A percentile compares a stretch with the other conserved stretches of the same genome.
These are phyloP conservation scores for Scedosporium dehoogii DNA, from an alignment of 2,329 filamentous ascomycete species.

Conservation along the genomic window DNA sequence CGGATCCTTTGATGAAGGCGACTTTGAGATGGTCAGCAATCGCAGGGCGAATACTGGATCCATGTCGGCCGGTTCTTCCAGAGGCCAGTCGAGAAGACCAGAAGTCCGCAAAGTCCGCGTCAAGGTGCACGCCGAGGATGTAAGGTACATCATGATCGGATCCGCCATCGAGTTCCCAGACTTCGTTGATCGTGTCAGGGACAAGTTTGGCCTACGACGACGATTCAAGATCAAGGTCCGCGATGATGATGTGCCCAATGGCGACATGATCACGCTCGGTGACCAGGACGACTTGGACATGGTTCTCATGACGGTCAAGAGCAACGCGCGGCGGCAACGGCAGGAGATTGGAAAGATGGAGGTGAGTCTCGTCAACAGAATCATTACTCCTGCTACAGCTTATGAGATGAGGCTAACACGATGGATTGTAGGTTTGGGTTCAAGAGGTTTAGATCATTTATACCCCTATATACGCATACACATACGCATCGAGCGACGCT, in stretches of 20 bases:
- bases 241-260: conserved; percentile 65
- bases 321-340: conserved; percentile 60
- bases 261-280: conserved; percentile 93
- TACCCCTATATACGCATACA: conserved; percentile 3
- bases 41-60: conserved; percentile 36
- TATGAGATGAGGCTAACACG: conserved; percentile 15
- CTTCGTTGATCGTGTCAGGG: conserved; percentile 67
- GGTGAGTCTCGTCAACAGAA: conserved; percentile 45
- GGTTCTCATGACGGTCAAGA: conserved; percentile 62
- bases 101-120: conserved; percentile 73
- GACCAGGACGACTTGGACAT: conserved; percentile 95
- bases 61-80: conserved; percentile 32
- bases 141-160: conserved; percentile 82
- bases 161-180: conserved; percentile 64
- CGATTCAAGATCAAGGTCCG: conserved; percentile 83
- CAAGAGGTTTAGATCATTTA: conserved; percentile 29
- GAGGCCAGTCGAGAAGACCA: conserved; percentile 48
- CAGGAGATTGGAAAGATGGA: conserved; percentile 89
- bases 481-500: conserved; percentile 1
- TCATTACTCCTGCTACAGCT: conserved; percentile 5
- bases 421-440: conserved; percentile 34
- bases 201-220: conserved; percentile 72
- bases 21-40: conserved; percentile 68
- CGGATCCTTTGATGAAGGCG: conserved; percentile 60
- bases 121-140: conserved; percentile 82